phyloP scores from a whole-genome alignment of 805 yeast genomes.

The Tetrapisispora fleetii region DNA sequence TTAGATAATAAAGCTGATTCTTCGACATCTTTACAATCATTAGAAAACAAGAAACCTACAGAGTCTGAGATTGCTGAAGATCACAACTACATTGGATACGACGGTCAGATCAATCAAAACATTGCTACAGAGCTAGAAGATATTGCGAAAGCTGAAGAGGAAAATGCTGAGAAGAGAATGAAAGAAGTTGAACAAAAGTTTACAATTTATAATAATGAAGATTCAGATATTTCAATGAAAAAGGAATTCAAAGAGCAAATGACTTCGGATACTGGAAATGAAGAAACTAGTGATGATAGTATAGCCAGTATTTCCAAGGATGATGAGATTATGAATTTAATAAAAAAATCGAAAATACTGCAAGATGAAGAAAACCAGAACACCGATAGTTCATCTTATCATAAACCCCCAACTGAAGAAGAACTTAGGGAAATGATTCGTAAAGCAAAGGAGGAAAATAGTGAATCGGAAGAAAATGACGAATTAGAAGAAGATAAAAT shows the following conservation, averaged over 20 bases:
- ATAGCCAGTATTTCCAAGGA: neutral
- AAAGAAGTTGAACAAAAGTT: too few relatives aligned
- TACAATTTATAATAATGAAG: neutral
- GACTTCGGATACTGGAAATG: neutral
- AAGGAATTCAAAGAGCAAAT: neutral
- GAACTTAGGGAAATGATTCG: neutral
- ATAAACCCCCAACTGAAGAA: constrained; percentile 3
- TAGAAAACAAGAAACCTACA: neutral
- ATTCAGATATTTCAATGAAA: neutral
- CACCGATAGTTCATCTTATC: neutral
- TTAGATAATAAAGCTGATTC: neutral
- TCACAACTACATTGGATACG: neutral
- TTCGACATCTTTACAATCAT: neutral
- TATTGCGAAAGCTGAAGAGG: neutral
- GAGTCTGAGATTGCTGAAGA: neutral
- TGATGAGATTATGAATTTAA: constrained; percentile 1
- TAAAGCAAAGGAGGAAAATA: neutral
- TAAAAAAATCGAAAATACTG: neutral
- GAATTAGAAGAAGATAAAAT: neutral
- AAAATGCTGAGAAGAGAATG: neutral
- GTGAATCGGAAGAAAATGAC: neutral
- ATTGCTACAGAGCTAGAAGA: neutral
- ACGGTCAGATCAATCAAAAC: neutral
- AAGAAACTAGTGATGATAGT: neutral
- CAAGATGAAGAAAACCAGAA: neutral